phyloP scores from a whole-genome alignment of 305 asterid species.

The Solanum chacoense region DNA sequence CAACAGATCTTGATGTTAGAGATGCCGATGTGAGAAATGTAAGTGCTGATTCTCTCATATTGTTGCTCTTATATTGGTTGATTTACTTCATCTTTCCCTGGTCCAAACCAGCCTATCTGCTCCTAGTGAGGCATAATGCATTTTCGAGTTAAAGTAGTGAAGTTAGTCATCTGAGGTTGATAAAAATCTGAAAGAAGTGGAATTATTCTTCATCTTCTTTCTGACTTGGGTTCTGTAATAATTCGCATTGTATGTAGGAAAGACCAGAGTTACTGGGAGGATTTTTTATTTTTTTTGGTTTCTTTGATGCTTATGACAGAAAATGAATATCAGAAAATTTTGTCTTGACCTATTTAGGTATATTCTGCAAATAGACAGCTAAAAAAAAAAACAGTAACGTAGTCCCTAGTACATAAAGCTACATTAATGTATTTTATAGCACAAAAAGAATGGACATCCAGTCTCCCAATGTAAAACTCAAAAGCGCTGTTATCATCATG shows the following conservation, averaged over 20 bases:
- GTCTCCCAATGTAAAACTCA: not conserved
- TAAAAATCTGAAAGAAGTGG: not conserved
- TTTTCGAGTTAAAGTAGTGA: not conserved
- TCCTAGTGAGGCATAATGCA: not conserved
- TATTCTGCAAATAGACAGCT: not conserved
- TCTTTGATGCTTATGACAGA: not conserved
- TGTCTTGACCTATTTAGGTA: not conserved
- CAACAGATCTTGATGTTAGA: conserved; percentile 88
- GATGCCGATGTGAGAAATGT: conserved; percentile 93
- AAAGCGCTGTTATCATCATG: not conserved
- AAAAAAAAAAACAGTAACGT: not conserved
- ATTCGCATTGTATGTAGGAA: not conserved
- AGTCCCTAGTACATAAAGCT: not conserved
- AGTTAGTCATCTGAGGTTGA: not conserved
- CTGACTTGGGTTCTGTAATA: not conserved
- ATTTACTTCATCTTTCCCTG: not conserved
- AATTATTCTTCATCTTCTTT: not conserved
- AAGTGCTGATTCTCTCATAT: conserved; percentile 19
- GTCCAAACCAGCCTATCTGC: not conserved
- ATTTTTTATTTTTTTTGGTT: not conserved
- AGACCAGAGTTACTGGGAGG: not conserved
- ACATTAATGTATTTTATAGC: not conserved
- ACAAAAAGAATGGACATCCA: not conserved
- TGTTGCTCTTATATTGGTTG: not conserved
- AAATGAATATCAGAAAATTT: not conserved